These are phyloP conservation scores for Grosmannia huntii DNA, from an alignment of 2,329 filamentous ascomycete genomes.

Conservation along the genomic window DNA sequence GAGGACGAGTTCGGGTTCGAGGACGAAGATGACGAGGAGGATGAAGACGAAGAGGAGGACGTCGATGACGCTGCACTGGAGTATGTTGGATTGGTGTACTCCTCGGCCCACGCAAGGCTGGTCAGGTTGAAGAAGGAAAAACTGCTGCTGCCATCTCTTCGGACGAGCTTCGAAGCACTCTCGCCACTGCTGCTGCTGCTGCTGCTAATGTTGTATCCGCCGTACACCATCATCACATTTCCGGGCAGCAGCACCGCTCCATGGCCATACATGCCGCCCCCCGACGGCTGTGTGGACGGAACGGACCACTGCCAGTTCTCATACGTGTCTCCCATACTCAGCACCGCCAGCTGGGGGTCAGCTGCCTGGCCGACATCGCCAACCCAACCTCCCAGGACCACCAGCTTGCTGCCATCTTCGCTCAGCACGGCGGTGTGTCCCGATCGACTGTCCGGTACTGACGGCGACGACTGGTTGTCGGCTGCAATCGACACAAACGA, in stretches of 20 bases:
- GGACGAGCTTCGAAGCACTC: conserved; percentile 9
- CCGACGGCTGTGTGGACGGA: conserved; percentile 37
- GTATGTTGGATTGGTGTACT: conserved; percentile 31
- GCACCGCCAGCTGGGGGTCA: conserved; percentile 64
- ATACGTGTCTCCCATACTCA: conserved; percentile 64
- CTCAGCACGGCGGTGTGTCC: conserved; percentile 79
- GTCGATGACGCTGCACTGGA: conserved; percentile 6
- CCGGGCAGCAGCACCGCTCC: conserved; percentile 51
- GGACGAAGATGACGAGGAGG: background rate
- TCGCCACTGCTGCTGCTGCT: background rate
- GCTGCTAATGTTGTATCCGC: conserved; percentile 39
- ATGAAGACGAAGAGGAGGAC: conserved; percentile 1
- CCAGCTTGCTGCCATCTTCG: conserved; percentile 62
- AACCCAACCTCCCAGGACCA: conserved; percentile 87
- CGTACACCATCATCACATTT: conserved; percentile 56
- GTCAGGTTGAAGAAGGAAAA: conserved; percentile 43
- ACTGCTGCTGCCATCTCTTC: background rate
- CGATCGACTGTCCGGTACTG: conserved; percentile 52
- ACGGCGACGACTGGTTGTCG: background rate
- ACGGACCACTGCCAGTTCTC: conserved; percentile 62
- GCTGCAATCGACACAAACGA: conserved; percentile 57
- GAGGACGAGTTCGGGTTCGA: background rate
- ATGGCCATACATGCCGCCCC: conserved; percentile 45
- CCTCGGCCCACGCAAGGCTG: conserved; percentile 37
- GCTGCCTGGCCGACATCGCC: conserved; percentile 66